Evolutionary conservation across 768 basidiomycete genomes (phyloP), one percentile per base, ranked within the genome.

Genomic region (Mrakia frigida): DNA sequence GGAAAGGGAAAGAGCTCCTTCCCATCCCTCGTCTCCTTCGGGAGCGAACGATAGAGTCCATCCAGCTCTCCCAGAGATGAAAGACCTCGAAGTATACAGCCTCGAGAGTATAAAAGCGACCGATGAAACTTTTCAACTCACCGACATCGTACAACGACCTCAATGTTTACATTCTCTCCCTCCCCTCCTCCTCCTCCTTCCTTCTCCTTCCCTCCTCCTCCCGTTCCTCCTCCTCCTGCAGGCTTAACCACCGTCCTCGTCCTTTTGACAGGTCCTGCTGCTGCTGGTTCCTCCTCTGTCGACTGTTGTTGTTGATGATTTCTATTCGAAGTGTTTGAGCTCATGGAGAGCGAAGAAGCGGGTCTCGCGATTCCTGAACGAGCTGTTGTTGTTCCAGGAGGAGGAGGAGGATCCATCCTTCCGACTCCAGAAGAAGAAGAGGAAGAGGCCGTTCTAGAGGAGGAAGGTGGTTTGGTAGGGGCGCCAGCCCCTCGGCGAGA

Each of bases 131-230:
- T 21, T 43, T 14, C 16, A 50, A 56, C 56, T 56, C n/a, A 89
- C 81, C 96, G 87, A 82, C 92, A 96, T 25, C 96, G 89, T 65
- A 98, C 88, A 14, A 94, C 92, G 25, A 99, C 96, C 83, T 93
- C 91, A 18, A 99, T 98, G 81, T 97, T 93, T 11, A 89, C 89
- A 82, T 92, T 93, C 5, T 85, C 81, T 88, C 88, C 89, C 82
- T 91, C 93, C 4, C 85, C 81, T 87, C 88, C 69, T 76, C 77
- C 69, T 21, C 35, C 73, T 33, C 37, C 37, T 13, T 25, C 68
- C 6, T 28, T 31, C 4, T 50, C 35, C 65, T 74, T 69, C 13
- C 28, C 33, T 31, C 7, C 10, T 23, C 52, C 70, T 41, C 70
- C 70, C n/a, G n/a, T n/a, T 59, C 70, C 70, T 23, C 43, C 41